phyloP scores from a whole-genome alignment of 345 rosid species.

The Brassica incana region DNA sequence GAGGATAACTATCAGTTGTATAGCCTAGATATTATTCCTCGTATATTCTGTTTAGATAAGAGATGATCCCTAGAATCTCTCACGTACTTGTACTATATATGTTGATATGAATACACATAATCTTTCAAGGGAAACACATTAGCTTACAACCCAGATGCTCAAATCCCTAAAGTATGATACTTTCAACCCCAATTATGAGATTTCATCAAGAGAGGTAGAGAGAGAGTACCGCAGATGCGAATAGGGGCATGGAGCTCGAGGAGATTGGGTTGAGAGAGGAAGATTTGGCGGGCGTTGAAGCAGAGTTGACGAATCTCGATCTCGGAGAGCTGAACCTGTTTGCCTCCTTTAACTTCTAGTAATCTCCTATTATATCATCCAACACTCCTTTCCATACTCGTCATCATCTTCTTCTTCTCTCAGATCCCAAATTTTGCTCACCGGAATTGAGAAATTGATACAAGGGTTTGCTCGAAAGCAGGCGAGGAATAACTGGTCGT shows the following conservation, averaged over 20 bases:
- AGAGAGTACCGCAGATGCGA: conserved; percentile 67
- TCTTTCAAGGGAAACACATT: too few relatives aligned
- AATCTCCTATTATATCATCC: conserved; percentile 94
- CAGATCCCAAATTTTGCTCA: conserved; percentile 15
- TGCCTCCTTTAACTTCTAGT: conserved; percentile 82
- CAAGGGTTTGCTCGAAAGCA: conserved; percentile 1
- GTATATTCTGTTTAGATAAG: too few relatives aligned
- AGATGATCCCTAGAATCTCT: too few relatives aligned
- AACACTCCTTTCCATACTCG: conserved; percentile 75
- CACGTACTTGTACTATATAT: too few relatives aligned
- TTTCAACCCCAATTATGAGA: too few relatives aligned
- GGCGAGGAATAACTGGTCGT: not conserved
- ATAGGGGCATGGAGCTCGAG: conserved; percentile 77
- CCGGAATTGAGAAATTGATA: not conserved
- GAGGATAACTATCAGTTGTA: too few relatives aligned
- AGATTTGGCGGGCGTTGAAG: conserved; percentile 85
- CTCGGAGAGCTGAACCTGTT: conserved; percentile 93
- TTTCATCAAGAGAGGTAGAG: too few relatives aligned
- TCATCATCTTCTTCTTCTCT: conserved; percentile 52
- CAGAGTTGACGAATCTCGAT: conserved; percentile 96
- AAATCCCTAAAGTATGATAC: not conserved
- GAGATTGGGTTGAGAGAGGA: conserved; percentile 80
- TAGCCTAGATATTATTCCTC: too few relatives aligned
- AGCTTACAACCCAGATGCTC: not conserved
- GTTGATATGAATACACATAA: too few relatives aligned